A percentile compares a stretch with the other conserved stretches of the same genome.
phyloP scores from a whole-genome alignment of 208 protist genomes.

The Crithidia sp. region DNA sequence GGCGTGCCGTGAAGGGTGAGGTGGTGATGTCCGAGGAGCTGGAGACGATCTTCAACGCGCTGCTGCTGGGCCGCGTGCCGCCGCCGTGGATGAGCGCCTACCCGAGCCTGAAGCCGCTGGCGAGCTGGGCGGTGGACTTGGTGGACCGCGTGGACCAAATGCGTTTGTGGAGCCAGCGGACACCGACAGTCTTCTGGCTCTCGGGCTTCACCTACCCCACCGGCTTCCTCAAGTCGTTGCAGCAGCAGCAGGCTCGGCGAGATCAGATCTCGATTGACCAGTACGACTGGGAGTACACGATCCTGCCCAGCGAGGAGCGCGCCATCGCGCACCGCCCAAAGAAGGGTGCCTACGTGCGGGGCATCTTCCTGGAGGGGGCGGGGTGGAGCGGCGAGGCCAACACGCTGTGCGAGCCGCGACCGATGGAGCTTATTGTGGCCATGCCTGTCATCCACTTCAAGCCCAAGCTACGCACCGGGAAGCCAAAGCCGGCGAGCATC shows the following conservation, averaged over 20 bases:
- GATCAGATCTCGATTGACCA: conserved; percentile 96
- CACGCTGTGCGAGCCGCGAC: conserved; percentile 94
- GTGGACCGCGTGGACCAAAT: conserved; percentile 94
- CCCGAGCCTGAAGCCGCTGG: conserved; percentile 97
- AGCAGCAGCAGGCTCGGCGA: conserved; percentile 94
- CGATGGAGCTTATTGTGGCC: conserved; percentile 95
- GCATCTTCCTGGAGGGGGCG: conserved; percentile 97
- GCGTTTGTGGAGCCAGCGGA: conserved; percentile 91
- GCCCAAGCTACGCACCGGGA: conserved; percentile 91
- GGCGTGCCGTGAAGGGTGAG: conserved; percentile 96
- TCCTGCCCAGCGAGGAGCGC: conserved; percentile 91
- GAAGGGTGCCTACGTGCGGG: conserved; percentile 97
- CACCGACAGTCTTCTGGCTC: conserved; percentile 97
- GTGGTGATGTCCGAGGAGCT: conserved; percentile 98
- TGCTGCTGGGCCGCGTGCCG: conserved; percentile 94
- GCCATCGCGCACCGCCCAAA: conserved; percentile 91
- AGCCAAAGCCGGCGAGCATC: conserved; percentile 65
- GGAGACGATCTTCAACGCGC: conserved; percentile 93
- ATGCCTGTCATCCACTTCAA: conserved; percentile 99
- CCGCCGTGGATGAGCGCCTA: conserved; percentile 95
- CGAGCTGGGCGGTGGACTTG: conserved; percentile 97
- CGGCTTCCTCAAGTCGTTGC: conserved; percentile 97
- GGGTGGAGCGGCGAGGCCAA: conserved; percentile 93
- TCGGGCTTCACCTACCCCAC: conserved; percentile 99
- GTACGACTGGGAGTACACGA: conserved; percentile 97